Conservation (phyloP, 208 protist genomes). For the Kentomonas sorsogonicus region DNA sequence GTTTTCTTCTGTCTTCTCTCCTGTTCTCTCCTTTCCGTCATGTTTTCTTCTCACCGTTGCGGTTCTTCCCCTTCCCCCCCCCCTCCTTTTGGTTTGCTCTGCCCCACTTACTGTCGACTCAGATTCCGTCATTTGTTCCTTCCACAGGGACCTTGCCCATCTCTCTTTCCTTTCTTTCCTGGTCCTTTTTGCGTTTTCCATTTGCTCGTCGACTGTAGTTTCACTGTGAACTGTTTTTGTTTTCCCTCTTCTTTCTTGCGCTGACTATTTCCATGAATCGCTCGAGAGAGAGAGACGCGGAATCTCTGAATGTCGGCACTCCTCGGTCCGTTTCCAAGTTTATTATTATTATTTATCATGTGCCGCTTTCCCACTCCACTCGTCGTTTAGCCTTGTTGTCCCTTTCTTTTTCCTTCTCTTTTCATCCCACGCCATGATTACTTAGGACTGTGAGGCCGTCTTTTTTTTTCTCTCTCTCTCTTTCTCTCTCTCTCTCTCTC, state of each 20-base stretch:
- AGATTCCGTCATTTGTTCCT: too few species aligned
- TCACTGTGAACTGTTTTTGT: not conserved
- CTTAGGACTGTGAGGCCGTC: not conserved
- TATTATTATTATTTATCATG: too few species aligned
- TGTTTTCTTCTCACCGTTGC: not conserved
- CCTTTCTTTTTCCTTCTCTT: not conserved
- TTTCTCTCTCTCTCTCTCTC: not conserved
- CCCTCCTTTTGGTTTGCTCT: not conserved
- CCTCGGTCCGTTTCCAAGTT: too few species aligned
- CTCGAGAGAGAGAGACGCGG: too few species aligned
- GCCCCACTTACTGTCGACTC: too few species aligned
- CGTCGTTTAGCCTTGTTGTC: not conserved
- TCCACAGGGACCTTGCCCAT: too few species aligned
- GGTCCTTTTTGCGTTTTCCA: too few species aligned
- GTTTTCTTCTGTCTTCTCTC: slow-evolving; percentile 3
- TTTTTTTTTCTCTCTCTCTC: not conserved
- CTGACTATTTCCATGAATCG: too few species aligned
- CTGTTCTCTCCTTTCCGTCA: not conserved
- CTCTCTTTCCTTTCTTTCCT: too few species aligned
- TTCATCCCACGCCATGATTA: not conserved
- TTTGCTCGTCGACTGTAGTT: too few species aligned
- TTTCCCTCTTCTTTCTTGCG: slow-evolving; percentile 1
- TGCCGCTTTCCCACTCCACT: too few species aligned
- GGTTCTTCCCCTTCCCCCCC: not conserved
- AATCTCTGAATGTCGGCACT: too few species aligned